These are phyloP conservation scores for Talaromyces sp. DNA, from an alignment of 2,329 filamentous ascomycete species.

Conservation along the genomic window DNA sequence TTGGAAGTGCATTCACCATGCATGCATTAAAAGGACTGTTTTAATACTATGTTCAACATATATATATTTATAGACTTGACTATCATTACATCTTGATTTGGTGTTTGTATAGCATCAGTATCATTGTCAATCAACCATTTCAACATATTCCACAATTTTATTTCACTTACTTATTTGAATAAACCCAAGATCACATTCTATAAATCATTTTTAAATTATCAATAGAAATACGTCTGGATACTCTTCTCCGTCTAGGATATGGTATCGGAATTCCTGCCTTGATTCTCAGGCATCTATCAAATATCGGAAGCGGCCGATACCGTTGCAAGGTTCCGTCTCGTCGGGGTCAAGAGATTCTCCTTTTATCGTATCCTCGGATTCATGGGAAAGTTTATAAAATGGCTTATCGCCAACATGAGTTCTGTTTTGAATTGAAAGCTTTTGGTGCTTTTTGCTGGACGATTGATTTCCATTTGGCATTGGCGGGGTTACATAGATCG, in stretches of 20 bases:
- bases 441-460: neutral
- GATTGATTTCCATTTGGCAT: too few relatives aligned
- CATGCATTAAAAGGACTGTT: neutral
- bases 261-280: neutral
- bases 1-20: constrained; percentile 1
- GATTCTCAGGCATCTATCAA: neutral
- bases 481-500: too few relatives aligned
- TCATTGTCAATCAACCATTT: neutral
- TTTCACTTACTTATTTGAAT: neutral
- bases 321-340: neutral
- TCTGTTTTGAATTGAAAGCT: neutral
- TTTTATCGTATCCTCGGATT: neutral
- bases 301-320: constrained; percentile 18
- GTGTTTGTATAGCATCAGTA: neutral
- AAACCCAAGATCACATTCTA: too few relatives aligned
- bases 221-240: too few relatives aligned
- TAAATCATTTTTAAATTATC: too few relatives aligned
- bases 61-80: neutral
- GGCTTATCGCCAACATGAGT: too few relatives aligned
- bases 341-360: neutral
- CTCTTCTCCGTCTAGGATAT: neutral
- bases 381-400: too few relatives aligned
- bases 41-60: neutral
- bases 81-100: neutral
- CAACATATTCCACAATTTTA: neutral